Evolutionary conservation across 2,329 filamentous ascomycete species (phyloP).

Genomic region (Aureobasidium melanogenum): DNA sequence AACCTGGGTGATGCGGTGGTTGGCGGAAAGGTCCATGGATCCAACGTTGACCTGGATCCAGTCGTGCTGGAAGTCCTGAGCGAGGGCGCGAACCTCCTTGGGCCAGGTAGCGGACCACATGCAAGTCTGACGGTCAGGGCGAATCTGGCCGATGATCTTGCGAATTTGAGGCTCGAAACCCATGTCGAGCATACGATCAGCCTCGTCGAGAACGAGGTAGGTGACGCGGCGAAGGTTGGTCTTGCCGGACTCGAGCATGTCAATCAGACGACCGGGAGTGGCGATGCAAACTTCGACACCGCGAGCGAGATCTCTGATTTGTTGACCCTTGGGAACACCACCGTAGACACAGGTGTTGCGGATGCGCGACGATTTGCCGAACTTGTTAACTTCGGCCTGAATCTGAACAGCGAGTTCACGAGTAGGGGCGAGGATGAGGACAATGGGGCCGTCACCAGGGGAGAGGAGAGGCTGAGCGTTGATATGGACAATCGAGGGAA

Average conservation of each 20-base stretch:
- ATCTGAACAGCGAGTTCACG: constrained; percentile 98
- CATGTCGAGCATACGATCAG: constrained; percentile 99
- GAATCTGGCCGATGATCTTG: constrained; percentile 96
- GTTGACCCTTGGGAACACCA: constrained; percentile 94
- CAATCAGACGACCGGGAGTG: constrained; percentile 93
- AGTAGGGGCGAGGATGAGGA: constrained; percentile 89
- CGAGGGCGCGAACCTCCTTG: constrained; percentile 91
- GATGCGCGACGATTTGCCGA: constrained; percentile 94
- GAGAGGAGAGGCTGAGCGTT: constrained; percentile 95
- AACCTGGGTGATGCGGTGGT: constrained; percentile 95
- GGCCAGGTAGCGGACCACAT: constrained; percentile 99
- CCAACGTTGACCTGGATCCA: constrained; percentile 99
- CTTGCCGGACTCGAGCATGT: constrained; percentile 96
- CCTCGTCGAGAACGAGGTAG: constrained; percentile 96
- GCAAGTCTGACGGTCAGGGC: constrained; percentile 95
- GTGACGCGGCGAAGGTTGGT: constrained; percentile 97
- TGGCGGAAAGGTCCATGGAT: constrained; percentile 90
- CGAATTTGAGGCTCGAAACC: constrained; percentile 99
- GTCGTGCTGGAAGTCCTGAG: constrained; percentile 81
- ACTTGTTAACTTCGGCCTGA: constrained; percentile 97
- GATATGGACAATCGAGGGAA: constrained; percentile 98
- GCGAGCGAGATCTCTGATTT: constrained; percentile 88
- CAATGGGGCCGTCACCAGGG: constrained; percentile 91
- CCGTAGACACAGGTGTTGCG: constrained; percentile 98
- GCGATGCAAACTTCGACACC: constrained; percentile 99